phyloP scores from a whole-genome alignment of 1,284 basidiomycete species.

The Cronartium quercuum region DNA sequence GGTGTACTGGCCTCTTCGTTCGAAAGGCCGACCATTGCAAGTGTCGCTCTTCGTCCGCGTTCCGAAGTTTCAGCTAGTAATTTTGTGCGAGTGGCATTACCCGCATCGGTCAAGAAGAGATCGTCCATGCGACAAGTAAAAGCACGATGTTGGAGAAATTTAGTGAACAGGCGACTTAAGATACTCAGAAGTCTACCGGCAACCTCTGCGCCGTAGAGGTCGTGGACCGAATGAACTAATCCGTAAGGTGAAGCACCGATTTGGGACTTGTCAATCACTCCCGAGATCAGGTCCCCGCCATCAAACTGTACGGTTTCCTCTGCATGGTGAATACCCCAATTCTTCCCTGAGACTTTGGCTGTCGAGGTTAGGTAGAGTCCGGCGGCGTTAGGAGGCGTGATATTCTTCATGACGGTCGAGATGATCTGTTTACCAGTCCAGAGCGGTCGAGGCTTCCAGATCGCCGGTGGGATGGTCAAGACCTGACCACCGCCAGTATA shows the following conservation, averaged over 20 bases:
- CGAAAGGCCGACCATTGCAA: slow-evolving; percentile 65
- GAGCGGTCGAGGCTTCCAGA: slow-evolving; percentile 80
- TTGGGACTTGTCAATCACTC: slow-evolving; percentile 94
- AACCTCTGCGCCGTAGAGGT: slow-evolving; percentile 85
- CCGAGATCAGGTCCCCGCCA: slow-evolving; percentile 85
- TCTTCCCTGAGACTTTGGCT: slow-evolving; percentile 72
- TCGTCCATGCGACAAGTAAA: slow-evolving; percentile 99
- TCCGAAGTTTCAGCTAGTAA: slow-evolving; percentile 65
- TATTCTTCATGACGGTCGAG: slow-evolving; percentile 83
- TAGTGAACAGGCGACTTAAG: slow-evolving; percentile 88
- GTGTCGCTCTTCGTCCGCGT: slow-evolving; percentile 77
- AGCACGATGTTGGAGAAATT: slow-evolving; percentile 90
- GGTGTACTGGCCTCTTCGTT: slow-evolving; percentile 64
- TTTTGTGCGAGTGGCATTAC: slow-evolving; percentile 65
- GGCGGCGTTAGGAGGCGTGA: slow-evolving; percentile 72
- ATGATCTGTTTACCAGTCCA: slow-evolving; percentile 99
- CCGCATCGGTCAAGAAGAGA: slow-evolving; percentile 75
- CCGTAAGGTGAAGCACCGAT: slow-evolving; percentile 95
- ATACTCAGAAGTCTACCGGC: slow-evolving; percentile 90
- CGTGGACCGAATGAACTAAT: slow-evolving; percentile 95
- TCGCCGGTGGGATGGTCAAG: slow-evolving; percentile 77
- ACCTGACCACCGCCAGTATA: slow-evolving; percentile 64
- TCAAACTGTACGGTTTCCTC: slow-evolving; percentile 86
- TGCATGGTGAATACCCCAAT: slow-evolving; percentile 61
- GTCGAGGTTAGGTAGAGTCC: slow-evolving; percentile 82